Base-by-base conservation (phyloP, 306 rosid species). In the Citrullus amarus region DNA sequence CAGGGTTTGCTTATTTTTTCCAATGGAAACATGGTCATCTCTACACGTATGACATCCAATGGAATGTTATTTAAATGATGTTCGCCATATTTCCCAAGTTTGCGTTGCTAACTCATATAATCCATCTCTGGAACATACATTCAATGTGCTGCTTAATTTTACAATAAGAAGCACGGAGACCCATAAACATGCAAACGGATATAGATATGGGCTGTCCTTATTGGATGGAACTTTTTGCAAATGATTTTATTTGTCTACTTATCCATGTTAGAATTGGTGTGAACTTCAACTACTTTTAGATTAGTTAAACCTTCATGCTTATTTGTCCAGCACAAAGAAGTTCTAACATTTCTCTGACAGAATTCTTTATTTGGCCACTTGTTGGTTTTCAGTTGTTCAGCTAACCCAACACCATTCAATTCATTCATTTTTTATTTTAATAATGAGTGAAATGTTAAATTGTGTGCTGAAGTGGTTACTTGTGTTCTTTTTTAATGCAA, bases 1-100 rank as follows among this genome's bases (percentile, higher is more conserved):
- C 80, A 88, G 98, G 80, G 92, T 90, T 54, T 90, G 97, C 84
- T 78, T 93, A 86, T 93, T 88, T 85, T 93, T 93, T 79, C 90
- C 98, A 36, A 75, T 91, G 86, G 97, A 88, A 86, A 93, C 96
- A 71, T 82, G 93, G 97, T 74, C 86, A 66, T 87, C 56, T 77
- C 83, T 93, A 71, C 87, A 11, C 78, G 98, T 93, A 88, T 12
- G 88, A 67, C 34, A 77, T 75, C 78, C 62, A 61, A 79, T 56
- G 38, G 34, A 65, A 48, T 80, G 54, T 62, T 67, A 11, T 38
- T 84, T 76, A 70, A 28, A 13, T 67, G 59, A 71, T 71, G 39
- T 22, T 39, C 9, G 3, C 7, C 41, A 48, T 71, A 71, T 48
- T 71, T 71, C 76, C 75, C 59, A 72, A 43, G 58, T 11, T 70